A percentile compares a stretch with the other conserved stretches of the same genome.
These are phyloP conservation scores for Exophiala spinifera DNA, from an alignment of 2,329 filamentous ascomycete genomes.

Conservation along the genomic window DNA sequence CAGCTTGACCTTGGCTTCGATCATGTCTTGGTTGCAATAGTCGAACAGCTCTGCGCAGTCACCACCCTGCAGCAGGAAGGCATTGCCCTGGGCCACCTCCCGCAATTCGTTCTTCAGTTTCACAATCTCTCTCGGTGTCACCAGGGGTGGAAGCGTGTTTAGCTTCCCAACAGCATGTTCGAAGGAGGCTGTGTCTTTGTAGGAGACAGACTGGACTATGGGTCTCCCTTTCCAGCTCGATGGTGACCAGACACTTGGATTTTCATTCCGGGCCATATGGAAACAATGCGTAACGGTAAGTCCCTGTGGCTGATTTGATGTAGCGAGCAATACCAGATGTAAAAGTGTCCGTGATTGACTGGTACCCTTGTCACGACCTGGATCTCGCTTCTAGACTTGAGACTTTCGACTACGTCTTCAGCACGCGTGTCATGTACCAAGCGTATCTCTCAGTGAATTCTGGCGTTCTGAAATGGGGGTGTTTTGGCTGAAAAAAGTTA, in stretches of 20 bases:
- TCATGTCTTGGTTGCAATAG: constrained; percentile 85
- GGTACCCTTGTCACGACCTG: neutral
- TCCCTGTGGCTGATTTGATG: too few relatives aligned
- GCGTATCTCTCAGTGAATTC: too few relatives aligned
- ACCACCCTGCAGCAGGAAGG: constrained; percentile 88
- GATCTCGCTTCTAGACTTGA: neutral
- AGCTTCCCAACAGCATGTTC: constrained; percentile 42
- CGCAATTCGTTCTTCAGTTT: constrained; percentile 73
- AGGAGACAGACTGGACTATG: constrained; percentile 47
- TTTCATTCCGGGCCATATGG: constrained; percentile 30
- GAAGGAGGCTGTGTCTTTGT: constrained; percentile 42
- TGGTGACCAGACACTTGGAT: constrained; percentile 20
- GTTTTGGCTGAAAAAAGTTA: neutral
- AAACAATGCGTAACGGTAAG: too few relatives aligned
- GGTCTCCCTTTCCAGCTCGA: constrained; percentile 44
- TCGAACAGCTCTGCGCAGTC: constrained; percentile 97
- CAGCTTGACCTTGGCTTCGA: constrained; percentile 95
- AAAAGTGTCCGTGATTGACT: neutral
- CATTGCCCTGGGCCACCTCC: constrained; percentile 84
- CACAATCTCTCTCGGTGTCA: constrained; percentile 59
- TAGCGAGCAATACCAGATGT: constrained; percentile 22
- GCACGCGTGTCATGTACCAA: too few relatives aligned
- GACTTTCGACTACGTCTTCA: too few relatives aligned
- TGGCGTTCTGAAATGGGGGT: too few relatives aligned
- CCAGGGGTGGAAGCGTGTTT: constrained; percentile 45